These are phyloP conservation scores for Colletotrichum eleusines DNA, from an alignment of 2,329 filamentous ascomycete genomes.

Conservation along the genomic window DNA sequence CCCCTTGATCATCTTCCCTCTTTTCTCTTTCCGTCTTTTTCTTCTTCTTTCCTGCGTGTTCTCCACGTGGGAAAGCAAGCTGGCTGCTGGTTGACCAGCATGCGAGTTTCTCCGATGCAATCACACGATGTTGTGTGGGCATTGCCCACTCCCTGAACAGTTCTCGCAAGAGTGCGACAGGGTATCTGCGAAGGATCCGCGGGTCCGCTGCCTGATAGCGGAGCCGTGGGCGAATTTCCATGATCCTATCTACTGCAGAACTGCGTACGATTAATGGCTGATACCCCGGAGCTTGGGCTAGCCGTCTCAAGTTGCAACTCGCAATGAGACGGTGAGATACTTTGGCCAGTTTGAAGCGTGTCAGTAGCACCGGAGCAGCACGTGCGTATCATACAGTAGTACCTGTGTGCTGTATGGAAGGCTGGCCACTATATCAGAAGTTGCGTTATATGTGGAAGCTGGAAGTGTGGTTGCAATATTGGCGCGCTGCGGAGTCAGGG, in stretches of 20 bases:
- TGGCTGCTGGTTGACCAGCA: no score
- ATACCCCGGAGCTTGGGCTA: not conserved
- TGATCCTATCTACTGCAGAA: no score
- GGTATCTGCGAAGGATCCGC: not conserved
- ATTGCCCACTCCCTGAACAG: not conserved
- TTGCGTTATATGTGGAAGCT: slow-evolving; percentile 30
- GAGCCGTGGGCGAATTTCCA: not conserved
- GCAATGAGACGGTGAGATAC: not conserved
- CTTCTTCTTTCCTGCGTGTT: not conserved
- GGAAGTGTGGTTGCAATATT: slow-evolving; percentile 27
- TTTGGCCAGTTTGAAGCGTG: slow-evolving; percentile 7
- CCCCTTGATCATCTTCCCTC: no score
- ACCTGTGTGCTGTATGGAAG: no score
- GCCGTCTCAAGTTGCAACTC: slow-evolving; percentile 6
- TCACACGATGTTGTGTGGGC: not conserved
- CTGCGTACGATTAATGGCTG: not conserved
- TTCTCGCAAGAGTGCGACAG: not conserved
- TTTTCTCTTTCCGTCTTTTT: no score
- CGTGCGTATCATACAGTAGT: slow-evolving; percentile 6
- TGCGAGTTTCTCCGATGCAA: not conserved
- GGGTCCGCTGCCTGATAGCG: not conserved
- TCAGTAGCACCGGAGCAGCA: slow-evolving; percentile 13
- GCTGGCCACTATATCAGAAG: slow-evolving; percentile 5
- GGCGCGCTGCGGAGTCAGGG: slow-evolving; percentile 28
- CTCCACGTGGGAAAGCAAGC: not conserved